phyloP scores from a whole-genome alignment of 768 basidiomycete species.

The Suillus subluteus region DNA sequence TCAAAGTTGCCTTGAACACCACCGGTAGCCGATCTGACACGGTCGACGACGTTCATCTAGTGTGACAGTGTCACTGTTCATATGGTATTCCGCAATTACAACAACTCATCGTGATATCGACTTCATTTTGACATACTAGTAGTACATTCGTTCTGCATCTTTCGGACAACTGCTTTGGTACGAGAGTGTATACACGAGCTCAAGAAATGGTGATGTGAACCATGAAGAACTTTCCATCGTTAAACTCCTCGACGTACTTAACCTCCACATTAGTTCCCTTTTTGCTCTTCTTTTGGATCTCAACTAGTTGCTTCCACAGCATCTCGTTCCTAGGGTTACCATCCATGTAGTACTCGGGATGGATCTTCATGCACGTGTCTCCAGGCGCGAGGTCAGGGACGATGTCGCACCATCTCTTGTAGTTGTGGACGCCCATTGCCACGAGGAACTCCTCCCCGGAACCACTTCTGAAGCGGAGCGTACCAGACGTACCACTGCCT shows the following conservation, averaged over 20 bases:
- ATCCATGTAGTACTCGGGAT: conserved; percentile 13
- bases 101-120: no score
- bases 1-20: no score
- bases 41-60: no score
- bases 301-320: background rate
- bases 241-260: background rate
- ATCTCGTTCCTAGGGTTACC: background rate
- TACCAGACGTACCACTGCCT: conserved; percentile 45
- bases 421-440: conserved; percentile 43
- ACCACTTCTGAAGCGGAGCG: conserved; percentile 35
- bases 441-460: conserved; percentile 37
- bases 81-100: no score
- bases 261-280: background rate
- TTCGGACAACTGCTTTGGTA: background rate
- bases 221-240: background rate
- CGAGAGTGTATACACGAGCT: background rate
- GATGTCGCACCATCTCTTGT: conserved; percentile 44
- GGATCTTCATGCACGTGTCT: conserved; percentile 30
- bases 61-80: no score
- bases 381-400: conserved; percentile 34
- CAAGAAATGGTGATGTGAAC: background rate
- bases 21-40: no score
- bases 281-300: background rate
- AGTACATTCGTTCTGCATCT: background rate
- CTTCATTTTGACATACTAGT: background rate